Conservation (phyloP, 306 rosid genomes). For the Calophaca sinica region DNA sequence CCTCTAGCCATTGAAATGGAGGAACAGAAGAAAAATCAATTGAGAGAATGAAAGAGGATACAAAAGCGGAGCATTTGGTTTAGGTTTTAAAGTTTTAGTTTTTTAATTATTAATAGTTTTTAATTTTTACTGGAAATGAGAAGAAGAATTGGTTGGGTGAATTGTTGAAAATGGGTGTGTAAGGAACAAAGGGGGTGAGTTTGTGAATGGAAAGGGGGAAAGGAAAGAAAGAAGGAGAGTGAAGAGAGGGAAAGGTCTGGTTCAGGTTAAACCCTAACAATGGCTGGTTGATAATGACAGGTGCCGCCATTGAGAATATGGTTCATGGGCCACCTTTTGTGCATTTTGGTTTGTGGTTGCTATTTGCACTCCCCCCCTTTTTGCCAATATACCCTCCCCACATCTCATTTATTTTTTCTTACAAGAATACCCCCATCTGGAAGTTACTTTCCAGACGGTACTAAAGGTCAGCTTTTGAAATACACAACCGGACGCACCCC, state of each 20-base stretch:
- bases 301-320: background rate
- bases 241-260: constrained; percentile 48
- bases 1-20: constrained; percentile 68
- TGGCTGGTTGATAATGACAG: background rate
- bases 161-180: background rate
- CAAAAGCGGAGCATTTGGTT: background rate
- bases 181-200: background rate
- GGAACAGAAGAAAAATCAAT: constrained; percentile 8
- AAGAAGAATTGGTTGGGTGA: background rate
- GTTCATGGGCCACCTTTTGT: background rate
- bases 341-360: no score
- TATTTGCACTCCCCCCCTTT: no score
- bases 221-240: constrained; percentile 38
- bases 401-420: no score
- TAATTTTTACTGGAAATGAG: background rate
- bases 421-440: no score
- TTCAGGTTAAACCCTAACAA: constrained; percentile 21
- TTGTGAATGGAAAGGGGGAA: background rate
- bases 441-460: no score
- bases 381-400: no score
- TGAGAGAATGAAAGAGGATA: background rate
- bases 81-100: background rate
- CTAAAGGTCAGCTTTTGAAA: no score
- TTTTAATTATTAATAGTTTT: no score
- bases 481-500: no score